Evolutionary conservation across 2,329 filamentous ascomycete species (phyloP).

Genomic region (Akanthomyces muscarius): DNA sequence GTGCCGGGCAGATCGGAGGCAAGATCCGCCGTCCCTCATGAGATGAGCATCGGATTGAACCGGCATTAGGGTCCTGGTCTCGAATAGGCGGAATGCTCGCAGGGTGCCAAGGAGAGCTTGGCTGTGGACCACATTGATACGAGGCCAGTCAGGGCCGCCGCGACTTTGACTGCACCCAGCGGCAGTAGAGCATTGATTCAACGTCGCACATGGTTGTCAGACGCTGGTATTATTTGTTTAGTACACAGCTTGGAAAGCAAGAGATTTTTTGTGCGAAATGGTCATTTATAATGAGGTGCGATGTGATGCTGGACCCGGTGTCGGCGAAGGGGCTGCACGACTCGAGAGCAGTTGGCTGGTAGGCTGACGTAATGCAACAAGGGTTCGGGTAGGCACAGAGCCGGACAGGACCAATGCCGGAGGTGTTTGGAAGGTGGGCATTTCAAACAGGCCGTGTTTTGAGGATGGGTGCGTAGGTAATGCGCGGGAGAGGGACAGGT

Average conservation of each 20-base stretch:
- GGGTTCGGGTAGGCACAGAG: neutral
- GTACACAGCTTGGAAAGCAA: neutral
- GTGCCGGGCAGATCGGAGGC: neutral
- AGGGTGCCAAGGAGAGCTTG: neutral
- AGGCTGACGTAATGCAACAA: neutral
- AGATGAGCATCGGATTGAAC: neutral
- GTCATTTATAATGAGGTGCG: neutral
- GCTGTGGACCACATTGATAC: neutral
- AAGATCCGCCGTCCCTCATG: neutral
- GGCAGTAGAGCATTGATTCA: neutral
- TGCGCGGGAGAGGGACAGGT: neutral
- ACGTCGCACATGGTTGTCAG: neutral
- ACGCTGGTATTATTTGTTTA: neutral
- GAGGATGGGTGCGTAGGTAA: neutral
- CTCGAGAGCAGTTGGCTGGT: neutral
- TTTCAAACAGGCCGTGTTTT: slow-evolving; percentile 4
- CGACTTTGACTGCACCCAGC: neutral
- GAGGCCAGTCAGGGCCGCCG: neutral
- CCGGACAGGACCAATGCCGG: neutral
- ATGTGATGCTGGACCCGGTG: neutral
- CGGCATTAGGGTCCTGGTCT: neutral
- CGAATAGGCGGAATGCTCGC: neutral
- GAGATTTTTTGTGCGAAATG: neutral
- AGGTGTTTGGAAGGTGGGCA: neutral
- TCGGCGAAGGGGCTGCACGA: neutral